Evolutionary conservation across 2,329 filamentous ascomycete species (phyloP), one percentile per base, ranked within the genome.

Genomic region (Pseudogymnoascus sp.): DNA sequence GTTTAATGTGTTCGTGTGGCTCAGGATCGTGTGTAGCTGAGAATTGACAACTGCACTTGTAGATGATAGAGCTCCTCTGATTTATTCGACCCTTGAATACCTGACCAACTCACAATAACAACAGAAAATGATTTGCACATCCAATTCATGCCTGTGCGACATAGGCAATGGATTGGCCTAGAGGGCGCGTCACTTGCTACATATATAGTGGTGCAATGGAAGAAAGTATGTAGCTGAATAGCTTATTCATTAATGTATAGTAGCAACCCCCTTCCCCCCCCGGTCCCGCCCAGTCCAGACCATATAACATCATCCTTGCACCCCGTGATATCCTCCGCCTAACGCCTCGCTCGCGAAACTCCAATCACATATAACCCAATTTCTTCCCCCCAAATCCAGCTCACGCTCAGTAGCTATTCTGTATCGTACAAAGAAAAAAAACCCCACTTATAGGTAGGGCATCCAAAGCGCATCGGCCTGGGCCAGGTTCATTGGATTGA

Each of bases 401-500:
- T 22, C 49, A 33, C 49, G n/a, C 11, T 12, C 28, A 55, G 49
- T 35, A 19, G 28, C 49, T 55, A 33, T 55, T 33, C 28, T 14
- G 9, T 55, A 55, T 55, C 16, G 5, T 55, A 55, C 49, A 55
- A 55, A 55, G 49, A 55, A 35, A 55, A 49, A 49, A 28, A 55
- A 19, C 0, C 16, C 16, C 2, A 12, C 16, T 33, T 80, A 97
- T 72, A 97, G 78, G 79, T 96, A 99, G 23, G 91, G 88, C 93
- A 97, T 97, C 92, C 94, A 99, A 69, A 99, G 78, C 63, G 92
- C 87, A 80, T 99, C 94, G 71, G 90, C 92, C 75, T 90, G 84
- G 49, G 89, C 88, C 75, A 99, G 75, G 74, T 94, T 92, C 78
- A 90, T 86, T 1, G 94, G 94, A 76, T 96, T 95, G 14, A 96